Base-by-base conservation (phyloP, 352 stramenopile species). In the Globisporangium nagaii region DNA sequence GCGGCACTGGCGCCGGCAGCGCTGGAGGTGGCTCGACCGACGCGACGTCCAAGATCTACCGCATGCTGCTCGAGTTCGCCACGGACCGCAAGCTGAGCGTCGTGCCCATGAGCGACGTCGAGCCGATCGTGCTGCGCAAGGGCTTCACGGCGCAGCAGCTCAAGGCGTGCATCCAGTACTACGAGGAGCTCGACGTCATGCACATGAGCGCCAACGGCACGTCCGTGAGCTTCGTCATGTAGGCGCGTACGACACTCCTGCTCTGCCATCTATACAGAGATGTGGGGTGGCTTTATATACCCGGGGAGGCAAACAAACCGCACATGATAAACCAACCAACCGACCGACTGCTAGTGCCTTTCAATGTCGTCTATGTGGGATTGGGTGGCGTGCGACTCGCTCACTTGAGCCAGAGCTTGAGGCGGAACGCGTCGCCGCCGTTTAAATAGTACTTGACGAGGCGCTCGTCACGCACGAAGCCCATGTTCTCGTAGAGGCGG, bases 381-480 rank as follows among this genome's bases (percentile, higher is more conserved):
- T n/a, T n/a, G n/a, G n/a, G n/a, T n/a, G n/a, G n/a, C n/a, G n/a
- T n/a, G n/a, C n/a, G n/a, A n/a, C n/a, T n/a, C 32, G 11, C 39
- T 44, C 39, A 50, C 48, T 92, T 73, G 31, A 96, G 65, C 79
- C 84, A 95, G 37, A 96, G 73, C 65, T 97, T 98, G 40, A 98
- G 79, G 19, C 90, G 86, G 71, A 94, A 98, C 40, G 93, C 93
- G 63, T 98, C 93, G 36, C 85, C 83, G 50, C 90, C 90, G 66
- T 98, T 98, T 64, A 98, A 81, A 85, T 98, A 98, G 78, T 98
- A 98, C 61, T 92, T 95, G 60, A 95, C 79, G 40, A 98, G 71
- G 20, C 90, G 80, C 56, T 97, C 90, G 62, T 97, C 90, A 46
- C 90, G 86, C 55, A 93, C 84, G 54, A 98, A 98, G 39, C 93